Evolutionary conservation across 177 flowering plant species (phyloP).

Genomic region (Vitis hybrid): DNA sequence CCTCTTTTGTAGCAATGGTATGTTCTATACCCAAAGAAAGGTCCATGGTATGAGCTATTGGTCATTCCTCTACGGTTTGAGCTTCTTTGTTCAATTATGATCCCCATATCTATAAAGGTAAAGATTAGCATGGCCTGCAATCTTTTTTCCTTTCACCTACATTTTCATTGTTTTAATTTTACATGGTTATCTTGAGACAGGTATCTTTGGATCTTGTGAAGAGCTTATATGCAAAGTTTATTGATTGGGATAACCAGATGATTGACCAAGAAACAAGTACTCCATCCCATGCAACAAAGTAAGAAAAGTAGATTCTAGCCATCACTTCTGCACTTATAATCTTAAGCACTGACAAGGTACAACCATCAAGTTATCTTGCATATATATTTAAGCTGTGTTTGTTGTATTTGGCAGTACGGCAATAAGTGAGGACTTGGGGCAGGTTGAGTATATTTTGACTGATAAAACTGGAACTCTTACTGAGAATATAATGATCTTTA

Average conservation of each 20-base stretch:
- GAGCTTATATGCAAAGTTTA: conserved; percentile 97
- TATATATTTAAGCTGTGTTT: conserved; percentile 15
- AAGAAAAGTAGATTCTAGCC: conserved; percentile 24
- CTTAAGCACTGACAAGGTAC: too few relatives aligned
- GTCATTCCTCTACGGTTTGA: conserved; percentile 97
- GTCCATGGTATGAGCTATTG: conserved; percentile 93
- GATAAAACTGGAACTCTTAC: conserved; percentile 99
- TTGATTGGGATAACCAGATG: conserved; percentile 97
- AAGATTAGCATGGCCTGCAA: conserved; percentile 1
- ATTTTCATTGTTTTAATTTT: background rate
- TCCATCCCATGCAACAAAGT: conserved; percentile 91
- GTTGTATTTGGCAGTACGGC: conserved; percentile 85
- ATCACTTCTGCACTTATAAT: background rate
- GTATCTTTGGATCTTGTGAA: conserved; percentile 97
- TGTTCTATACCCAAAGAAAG: conserved; percentile 82
- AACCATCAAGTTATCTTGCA: conserved; percentile 2
- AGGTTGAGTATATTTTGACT: conserved; percentile 97
- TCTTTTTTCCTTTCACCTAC: conserved; percentile 4
- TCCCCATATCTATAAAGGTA: conserved; percentile 99
- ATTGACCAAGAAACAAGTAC: conserved; percentile 74
- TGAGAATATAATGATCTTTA: conserved; percentile 91
- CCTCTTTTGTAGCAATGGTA: conserved; percentile 84
- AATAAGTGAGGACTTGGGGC: conserved; percentile 98
- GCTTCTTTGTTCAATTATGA: conserved; percentile 99
- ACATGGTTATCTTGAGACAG: conserved; percentile 35